Evolutionary conservation across 2,329 filamentous ascomycete genomes (phyloP), one percentile per base, ranked within the genome.

Genomic region (Penicillium palitans): DNA sequence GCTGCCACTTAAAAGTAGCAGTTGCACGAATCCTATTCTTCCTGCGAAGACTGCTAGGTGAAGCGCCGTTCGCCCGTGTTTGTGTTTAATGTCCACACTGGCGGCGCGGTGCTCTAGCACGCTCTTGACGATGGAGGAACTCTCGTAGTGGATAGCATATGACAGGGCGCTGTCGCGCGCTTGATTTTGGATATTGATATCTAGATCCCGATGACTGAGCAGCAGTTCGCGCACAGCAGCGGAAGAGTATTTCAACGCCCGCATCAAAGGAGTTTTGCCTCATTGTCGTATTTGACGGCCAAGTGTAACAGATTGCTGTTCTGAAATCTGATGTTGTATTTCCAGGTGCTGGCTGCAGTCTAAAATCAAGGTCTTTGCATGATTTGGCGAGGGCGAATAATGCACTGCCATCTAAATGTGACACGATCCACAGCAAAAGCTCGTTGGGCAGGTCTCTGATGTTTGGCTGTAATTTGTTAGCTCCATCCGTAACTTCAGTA

Each of bases 231-330:
- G 47, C 29, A 57, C 15, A 17, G 40, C 24, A 40, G 54, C 27
- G 24, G 54, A 57, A 47, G 47, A 57, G 40, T 47, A 45, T 41
- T 52, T 17, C 0, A 57, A 7, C 15, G 54, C 47, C 31, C 54
- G 46, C 33, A 57, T 51, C 1, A 57, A 35, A 13, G 54, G 54
- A 8, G 31, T 33, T 57, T 51, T 57, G 5, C 47, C 31, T 45
- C n/a, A 3, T 57, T 57, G 47, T 57, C 47, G 33, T 47, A 6
- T 39, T 57, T 52, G 5, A 44, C 47, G 54, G 54, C 54, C n/a
- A 52, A 41, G 29, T 49, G 29, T 7, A 57, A 44, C 17, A 57
- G 47, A 44, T 57, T 57, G 41, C 54, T 57, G 13, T 57, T 57
- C 47, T 57, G 41, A 27, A 50, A 57, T 37, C 51, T 29, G 47